phyloP scores from a whole-genome alignment of 1,139 yeast species.

The Geotrichum aggregatum region DNA sequence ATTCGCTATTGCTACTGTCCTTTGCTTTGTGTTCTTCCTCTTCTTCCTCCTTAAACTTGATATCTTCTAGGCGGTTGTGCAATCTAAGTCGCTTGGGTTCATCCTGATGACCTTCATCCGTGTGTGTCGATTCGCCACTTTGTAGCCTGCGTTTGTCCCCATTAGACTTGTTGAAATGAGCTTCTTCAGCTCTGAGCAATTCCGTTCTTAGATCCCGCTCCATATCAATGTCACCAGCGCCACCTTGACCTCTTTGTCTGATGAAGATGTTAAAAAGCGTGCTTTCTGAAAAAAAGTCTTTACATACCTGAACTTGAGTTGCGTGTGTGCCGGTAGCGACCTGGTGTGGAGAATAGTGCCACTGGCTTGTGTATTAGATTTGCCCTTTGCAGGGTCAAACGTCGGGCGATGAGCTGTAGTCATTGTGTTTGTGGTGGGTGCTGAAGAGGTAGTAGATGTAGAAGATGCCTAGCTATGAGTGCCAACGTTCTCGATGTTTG shows the following conservation, averaged over 20 bases:
- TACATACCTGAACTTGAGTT: slow-evolving; percentile 53
- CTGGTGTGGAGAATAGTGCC: slow-evolving; percentile 62
- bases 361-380: slow-evolving; percentile 41
- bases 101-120: slow-evolving; percentile 23
- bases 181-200: slow-evolving; percentile 13
- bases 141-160: slow-evolving; percentile 9
- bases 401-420: slow-evolving; percentile 91
- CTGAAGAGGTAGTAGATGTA: background rate
- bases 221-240: slow-evolving; percentile 9
- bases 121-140: slow-evolving; percentile 20
- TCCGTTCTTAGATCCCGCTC: slow-evolving; percentile 11
- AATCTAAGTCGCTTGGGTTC: slow-evolving; percentile 25
- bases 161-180: slow-evolving; percentile 11
- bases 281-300: too few species aligned
- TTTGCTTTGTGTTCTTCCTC: slow-evolving; percentile 24
- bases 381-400: slow-evolving; percentile 79
- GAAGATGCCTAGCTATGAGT: too few species aligned
- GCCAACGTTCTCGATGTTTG: too few species aligned
- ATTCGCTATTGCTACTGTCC: slow-evolving; percentile 23
- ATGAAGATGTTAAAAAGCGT: slow-evolving; percentile 1
- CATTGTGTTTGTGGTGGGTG: slow-evolving; percentile 42
- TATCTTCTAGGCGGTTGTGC: slow-evolving; percentile 30
- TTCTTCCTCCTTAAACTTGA: slow-evolving; percentile 26
- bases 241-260: slow-evolving; percentile 8
- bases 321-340: slow-evolving; percentile 64